Percentiles rank a stretch among this genome's conserved stretches.
phyloP scores from a whole-genome alignment of 768 basidiomycete species.

The Russula earlei region DNA sequence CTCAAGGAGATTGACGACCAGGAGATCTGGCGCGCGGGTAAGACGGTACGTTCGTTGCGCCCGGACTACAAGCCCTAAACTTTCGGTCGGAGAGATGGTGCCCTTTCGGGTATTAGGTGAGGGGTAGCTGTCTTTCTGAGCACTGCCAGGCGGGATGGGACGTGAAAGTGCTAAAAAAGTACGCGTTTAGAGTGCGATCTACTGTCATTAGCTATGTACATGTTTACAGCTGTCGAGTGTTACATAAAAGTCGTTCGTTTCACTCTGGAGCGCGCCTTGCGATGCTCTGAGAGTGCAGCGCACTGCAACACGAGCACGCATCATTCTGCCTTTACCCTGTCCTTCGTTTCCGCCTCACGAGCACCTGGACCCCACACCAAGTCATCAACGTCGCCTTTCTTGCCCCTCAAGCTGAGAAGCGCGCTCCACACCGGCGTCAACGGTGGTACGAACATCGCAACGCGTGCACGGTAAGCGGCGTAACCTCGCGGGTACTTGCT shows the following conservation, averaged over 20 bases:
- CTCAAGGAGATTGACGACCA: slow-evolving; percentile 92
- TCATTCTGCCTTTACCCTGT: slow-evolving; percentile 21
- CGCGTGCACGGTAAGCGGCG: slow-evolving; percentile 60
- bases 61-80: slow-evolving; percentile 63
- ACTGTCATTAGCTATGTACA: background rate
- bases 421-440: slow-evolving; percentile 38
- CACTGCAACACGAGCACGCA: background rate
- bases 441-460: slow-evolving; percentile 66
- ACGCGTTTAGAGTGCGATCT: background rate
- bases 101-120: background rate
- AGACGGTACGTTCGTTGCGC: slow-evolving; percentile 82
- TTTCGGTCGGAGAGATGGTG: background rate
- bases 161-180: background rate
- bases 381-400: slow-evolving; percentile 31
- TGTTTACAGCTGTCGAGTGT: background rate
- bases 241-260: background rate
- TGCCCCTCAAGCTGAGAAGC: slow-evolving; percentile 31
- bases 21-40: slow-evolving; percentile 98
- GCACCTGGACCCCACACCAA: slow-evolving; percentile 33
- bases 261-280: background rate
- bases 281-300: background rate
- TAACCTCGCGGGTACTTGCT: slow-evolving; percentile 70
- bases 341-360: slow-evolving; percentile 19
- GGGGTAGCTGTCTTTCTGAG: background rate
- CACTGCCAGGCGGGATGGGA: background rate